phyloP scores from a whole-genome alignment of 495 filamentous ascomycete species.

The Durotheca rogersii region DNA sequence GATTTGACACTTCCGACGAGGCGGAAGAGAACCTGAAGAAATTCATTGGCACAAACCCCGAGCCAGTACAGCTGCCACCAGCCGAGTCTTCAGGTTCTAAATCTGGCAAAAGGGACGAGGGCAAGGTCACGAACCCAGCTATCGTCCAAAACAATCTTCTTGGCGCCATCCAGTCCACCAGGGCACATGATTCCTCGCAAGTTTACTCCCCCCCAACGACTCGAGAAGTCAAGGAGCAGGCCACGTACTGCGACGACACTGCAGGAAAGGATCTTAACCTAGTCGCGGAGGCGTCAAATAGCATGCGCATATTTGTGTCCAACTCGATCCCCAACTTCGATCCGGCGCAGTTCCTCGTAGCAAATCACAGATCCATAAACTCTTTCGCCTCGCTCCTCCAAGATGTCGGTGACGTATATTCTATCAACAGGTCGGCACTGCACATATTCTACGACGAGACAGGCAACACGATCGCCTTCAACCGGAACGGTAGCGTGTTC shows the following conservation, averaged over 20 bases:
- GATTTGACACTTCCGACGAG: conserved; percentile 55
- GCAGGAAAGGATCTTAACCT: conserved; percentile 78
- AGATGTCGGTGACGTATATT: conserved; percentile 70
- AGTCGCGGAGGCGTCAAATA: conserved; percentile 66
- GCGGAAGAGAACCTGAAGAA: conserved; percentile 44
- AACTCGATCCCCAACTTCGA: conserved; percentile 49
- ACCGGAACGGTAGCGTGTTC: conserved; percentile 79
- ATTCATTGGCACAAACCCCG: conserved; percentile 35
- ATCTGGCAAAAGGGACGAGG: conserved; percentile 35
- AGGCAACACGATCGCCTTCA: conserved; percentile 89
- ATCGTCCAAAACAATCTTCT: conserved; percentile 65
- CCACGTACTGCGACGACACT: conserved; percentile 83
- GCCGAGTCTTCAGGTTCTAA: conserved; percentile 23
- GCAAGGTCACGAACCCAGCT: conserved; percentile 56
- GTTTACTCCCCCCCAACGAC: conserved; percentile 71
- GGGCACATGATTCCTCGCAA: conserved; percentile 70
- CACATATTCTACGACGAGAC: conserved; percentile 86
- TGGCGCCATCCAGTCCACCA: conserved; percentile 78
- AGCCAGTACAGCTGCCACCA: conserved; percentile 22
- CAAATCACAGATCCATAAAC: conserved; percentile 63
- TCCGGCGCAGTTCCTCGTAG: conserved; percentile 58
- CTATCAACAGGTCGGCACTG: conserved; percentile 58
- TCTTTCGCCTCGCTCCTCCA: conserved; percentile 69
- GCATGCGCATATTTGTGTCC: conserved; percentile 73
- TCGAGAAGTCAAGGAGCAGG: conserved; percentile 75